A percentile compares a stretch with the other conserved stretches of the same genome.
phyloP scores from a whole-genome alignment of 164 flowering plant species.

The Aristolochia contorta region DNA sequence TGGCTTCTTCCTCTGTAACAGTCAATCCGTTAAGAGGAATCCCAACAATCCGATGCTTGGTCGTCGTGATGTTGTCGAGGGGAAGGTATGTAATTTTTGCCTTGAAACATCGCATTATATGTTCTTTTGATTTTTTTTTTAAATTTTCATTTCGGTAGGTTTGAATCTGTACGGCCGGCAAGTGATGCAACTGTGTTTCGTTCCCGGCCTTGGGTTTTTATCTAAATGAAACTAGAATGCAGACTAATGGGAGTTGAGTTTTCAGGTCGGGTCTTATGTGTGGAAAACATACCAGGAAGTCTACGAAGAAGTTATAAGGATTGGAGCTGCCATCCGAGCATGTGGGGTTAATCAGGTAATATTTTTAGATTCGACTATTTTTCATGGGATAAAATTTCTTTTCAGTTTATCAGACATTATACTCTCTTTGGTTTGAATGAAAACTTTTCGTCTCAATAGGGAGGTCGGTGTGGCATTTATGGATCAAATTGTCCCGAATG shows the following conservation, averaged over 20 bases:
- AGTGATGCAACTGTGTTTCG: too few species aligned
- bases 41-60: slow-evolving; percentile 66
- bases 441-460: slow-evolving; percentile 28
- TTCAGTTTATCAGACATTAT: neutral
- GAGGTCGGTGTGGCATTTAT: slow-evolving; percentile 82
- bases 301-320: slow-evolving; percentile 40
- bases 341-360: slow-evolving; percentile 67
- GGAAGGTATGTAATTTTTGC: slow-evolving; percentile 35
- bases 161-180: too few species aligned
- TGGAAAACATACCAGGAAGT: slow-evolving; percentile 80
- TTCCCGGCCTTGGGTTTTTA: too few species aligned
- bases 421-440: neutral
- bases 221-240: too few species aligned
- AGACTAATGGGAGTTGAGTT: neutral
- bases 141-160: too few species aligned
- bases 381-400: neutral
- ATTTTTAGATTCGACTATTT: neutral
- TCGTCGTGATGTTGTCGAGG: slow-evolving; percentile 45
- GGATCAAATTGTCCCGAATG: slow-evolving; percentile 90
- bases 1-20: slow-evolving; percentile 14
- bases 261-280: slow-evolving; percentile 59
- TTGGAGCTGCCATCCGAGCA: slow-evolving; percentile 75
- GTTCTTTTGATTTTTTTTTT: neutral
- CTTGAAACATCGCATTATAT: neutral
- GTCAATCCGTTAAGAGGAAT: slow-evolving; percentile 46